Percentiles rank a stretch among this genome's conserved stretches.
phyloP scores from a whole-genome alignment of 805 yeast species.

The Saturnispora besseyi region DNA sequence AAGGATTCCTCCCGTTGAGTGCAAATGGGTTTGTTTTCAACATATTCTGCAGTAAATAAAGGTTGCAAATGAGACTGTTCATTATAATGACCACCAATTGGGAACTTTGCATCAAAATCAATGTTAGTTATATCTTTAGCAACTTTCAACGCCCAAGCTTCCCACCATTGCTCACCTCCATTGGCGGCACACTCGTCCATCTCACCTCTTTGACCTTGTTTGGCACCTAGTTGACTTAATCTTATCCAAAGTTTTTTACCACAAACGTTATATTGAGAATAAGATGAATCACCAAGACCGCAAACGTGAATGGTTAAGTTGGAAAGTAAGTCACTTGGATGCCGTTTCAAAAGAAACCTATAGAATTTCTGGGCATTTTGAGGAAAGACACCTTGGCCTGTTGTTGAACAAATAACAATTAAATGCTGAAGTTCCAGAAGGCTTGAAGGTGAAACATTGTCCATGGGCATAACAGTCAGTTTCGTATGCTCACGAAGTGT shows the following conservation, averaged over 20 bases:
- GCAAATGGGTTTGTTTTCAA: neutral
- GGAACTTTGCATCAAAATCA: neutral
- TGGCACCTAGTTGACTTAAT: constrained; percentile 72
- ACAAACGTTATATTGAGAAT: constrained; percentile 85
- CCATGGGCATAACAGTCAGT: constrained; percentile 45
- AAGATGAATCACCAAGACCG: constrained; percentile 92
- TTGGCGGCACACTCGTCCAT: constrained; percentile 80
- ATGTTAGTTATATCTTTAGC: constrained; percentile 18
- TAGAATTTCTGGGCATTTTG: constrained; percentile 65
- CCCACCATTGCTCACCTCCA: constrained; percentile 66
- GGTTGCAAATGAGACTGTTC: neutral
- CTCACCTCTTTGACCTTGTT: constrained; percentile 67
- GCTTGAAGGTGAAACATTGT: constrained; percentile 32
- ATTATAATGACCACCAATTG: constrained; percentile 4
- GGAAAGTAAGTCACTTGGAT: constrained; percentile 47
- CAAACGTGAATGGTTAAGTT: constrained; percentile 62
- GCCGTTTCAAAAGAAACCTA: constrained; percentile 60
- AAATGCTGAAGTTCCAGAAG: constrained; percentile 14
- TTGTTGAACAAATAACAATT: constrained; percentile 70
- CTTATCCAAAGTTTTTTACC: constrained; percentile 73
- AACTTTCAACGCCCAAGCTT: constrained; percentile 59
- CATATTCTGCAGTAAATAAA: neutral
- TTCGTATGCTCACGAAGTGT: constrained; percentile 45
- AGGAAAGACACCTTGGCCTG: constrained; percentile 95
- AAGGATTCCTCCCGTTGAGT: neutral